These are phyloP conservation scores for Pseudogymnoascus sp. DNA, from an alignment of 2,329 filamentous ascomycete genomes.

Conservation along the genomic window DNA sequence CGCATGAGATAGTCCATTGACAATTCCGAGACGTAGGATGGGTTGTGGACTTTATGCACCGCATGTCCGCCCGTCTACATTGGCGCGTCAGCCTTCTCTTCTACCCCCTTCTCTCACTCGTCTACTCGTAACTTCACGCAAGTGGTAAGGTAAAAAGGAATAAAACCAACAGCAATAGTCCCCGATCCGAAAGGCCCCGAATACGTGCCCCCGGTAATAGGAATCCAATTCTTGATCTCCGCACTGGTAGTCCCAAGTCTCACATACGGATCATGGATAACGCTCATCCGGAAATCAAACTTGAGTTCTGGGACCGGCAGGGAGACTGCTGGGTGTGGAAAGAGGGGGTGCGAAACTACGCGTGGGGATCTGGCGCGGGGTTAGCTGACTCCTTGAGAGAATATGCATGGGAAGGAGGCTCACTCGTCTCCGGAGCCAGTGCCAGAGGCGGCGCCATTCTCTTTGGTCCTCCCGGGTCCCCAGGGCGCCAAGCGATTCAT, in stretches of 20 bases:
- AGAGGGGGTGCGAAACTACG: background rate
- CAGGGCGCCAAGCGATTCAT: background rate
- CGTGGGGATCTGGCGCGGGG: background rate
- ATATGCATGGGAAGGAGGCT: background rate
- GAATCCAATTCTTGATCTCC: conserved; percentile 42
- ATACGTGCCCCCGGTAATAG: conserved; percentile 40
- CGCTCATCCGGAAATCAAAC: conserved; percentile 44
- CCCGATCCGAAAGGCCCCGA: conserved; percentile 42
- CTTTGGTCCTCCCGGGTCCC: background rate
- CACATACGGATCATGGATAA: conserved; percentile 36
- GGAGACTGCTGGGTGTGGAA: conserved; percentile 32
- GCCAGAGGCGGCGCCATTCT: background rate
- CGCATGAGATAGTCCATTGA: conserved; percentile 43
- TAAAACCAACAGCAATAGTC: conserved; percentile 30
- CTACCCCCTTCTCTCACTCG: conserved; percentile 17
- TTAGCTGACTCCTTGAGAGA: background rate
- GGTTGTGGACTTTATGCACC: background rate
- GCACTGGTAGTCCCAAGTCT: conserved; percentile 34
- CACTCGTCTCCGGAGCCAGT: background rate
- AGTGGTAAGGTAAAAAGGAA: background rate
- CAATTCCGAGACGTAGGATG: conserved; percentile 19
- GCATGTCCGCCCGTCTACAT: conserved; percentile 23
- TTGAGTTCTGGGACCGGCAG: conserved; percentile 40
- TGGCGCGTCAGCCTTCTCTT: conserved; percentile 31
- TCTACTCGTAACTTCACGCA: conserved; percentile 17